Evolutionary conservation across 108 stramenopile species (phyloP).

Genomic region (Cyclotella baltica): DNA sequence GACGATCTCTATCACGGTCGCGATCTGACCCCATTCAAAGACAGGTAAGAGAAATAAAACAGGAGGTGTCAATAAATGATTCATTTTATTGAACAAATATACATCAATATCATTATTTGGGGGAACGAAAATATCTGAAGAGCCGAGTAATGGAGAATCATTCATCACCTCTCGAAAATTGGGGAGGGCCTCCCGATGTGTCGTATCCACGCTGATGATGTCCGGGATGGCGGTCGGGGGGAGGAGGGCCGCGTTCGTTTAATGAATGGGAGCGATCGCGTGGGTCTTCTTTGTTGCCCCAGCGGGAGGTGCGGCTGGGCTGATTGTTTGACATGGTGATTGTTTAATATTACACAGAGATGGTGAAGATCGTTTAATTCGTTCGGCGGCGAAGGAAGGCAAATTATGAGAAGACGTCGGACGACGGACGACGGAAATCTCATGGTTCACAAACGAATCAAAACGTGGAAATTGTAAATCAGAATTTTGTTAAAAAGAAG

Average conservation of each 20-base stretch:
- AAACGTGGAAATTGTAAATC: too few relatives aligned
- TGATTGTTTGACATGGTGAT: neutral
- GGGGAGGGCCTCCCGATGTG: conserved; percentile 9
- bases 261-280: neutral
- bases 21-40: neutral
- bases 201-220: too few relatives aligned
- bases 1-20: neutral
- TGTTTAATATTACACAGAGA: neutral
- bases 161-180: conserved; percentile 20
- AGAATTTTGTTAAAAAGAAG: too few relatives aligned
- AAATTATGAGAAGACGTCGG: too few relatives aligned
- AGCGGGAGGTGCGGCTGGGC: neutral
- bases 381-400: too few relatives aligned
- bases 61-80: conserved; percentile 18
- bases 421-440: too few relatives aligned
- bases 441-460: too few relatives aligned
- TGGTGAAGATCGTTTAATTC: too few relatives aligned
- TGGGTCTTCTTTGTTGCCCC: neutral
- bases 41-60: neutral
- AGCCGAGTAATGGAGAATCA: conserved; percentile 10
- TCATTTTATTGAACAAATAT: too few relatives aligned
- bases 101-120: neutral
- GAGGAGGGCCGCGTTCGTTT: neutral
- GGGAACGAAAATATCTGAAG: neutral
- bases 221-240: neutral